Evolutionary conservation across 108 stramenopile species (phyloP), one percentile per base, ranked within the genome.

Genomic region (Discostella stelligeroides): DNA sequence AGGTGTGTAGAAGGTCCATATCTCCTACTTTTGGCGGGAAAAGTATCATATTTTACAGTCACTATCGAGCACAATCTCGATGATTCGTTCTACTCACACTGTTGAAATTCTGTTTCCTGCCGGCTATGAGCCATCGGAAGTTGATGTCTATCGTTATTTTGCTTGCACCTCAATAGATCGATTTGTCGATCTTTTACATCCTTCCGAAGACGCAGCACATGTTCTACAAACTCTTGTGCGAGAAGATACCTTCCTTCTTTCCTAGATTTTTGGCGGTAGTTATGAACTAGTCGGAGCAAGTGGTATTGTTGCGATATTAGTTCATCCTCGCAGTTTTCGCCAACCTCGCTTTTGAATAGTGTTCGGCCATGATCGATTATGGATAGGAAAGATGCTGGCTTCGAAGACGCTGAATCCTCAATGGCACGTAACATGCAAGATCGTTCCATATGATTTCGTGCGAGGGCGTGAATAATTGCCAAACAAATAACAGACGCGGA

Each of bases 181-280:
- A 70, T 21, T 11, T 49, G 46, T 9, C 68, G 45, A 28, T 30
- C 27, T 47, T 70, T 47, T 59, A 60, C 68, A 13, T 70, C 58
- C 42, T 70, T 59, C 24, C 18, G 57, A 18, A 70, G 46, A 37
- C 27, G 20, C 18, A 18, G 23, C 13, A 21, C 12, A 28, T 70
- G 68, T 23, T 70, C 46, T 43, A 70, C 43, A 8, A 70, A 70
- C 10, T 47, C 57, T 29, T 70, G 29, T n/a, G 68, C 68, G 47
- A 53, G 17, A 13, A 60, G 28, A 13, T 70, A 70, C 7, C 60
- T 60, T 37, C 68, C 68, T 18, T 70, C 68, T 29, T 45, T 18
- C n/a, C 49, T 57, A 29, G 58, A 70, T 60, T 37, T 45, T 47
- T 17, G 46, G 21, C 43, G 54, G 43, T 46, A 70, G n/a, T 70